Base-by-base conservation (phyloP, 2,329 filamentous ascomycete species). In the Fusarium sp. region DNA sequence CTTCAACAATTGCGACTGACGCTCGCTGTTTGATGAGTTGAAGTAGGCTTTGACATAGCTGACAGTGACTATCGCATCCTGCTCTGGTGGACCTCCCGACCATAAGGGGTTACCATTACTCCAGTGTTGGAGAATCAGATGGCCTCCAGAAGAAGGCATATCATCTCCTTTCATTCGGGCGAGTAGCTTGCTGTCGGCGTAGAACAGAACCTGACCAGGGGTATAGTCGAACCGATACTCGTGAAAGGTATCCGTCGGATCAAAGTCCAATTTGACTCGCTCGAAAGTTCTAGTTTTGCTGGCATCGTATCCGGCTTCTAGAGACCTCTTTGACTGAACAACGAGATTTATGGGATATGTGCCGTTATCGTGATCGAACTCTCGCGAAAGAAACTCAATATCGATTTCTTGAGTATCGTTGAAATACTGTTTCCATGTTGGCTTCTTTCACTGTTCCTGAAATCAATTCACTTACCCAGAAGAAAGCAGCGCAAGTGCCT, bases 371-470 rank as follows among this genome's bases (percentile, higher is more conserved):
- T 74, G 67, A 59, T 86, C 81, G 75, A 90, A 91, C 65, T 93
- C 83, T 21, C 82, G 81, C 3, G 91, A 92, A 4, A 94, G 83
- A 73, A 94, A 92, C 69, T 95, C 92, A 79, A 94, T 88, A 75
- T 94, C 91, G 71, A 94, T 93, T 73, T 94, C 91, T 73, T 92
- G 89, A 2, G 90, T 91, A 77, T 94, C 88, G 76, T 93, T 92
- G 79, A 87, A 88, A 77, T 92, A 94, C 90, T 92, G 33, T 25
- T 37, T 33, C 33, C 11, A 25, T 25, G 37, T 63, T 36, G 63
- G 47, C 48, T 42, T 42, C 20, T 6, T 31, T 13, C 21, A 33
- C 15, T 33, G 42, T 29, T 25, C n/a, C 21, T 31, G 25, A n/a
- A 42, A n/a, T 43, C 17, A 36, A 25, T 14, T 20, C 23, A 72